phyloP scores from a whole-genome alignment of 1,284 basidiomycete species.

The Papiliotrema laurentii region DNA sequence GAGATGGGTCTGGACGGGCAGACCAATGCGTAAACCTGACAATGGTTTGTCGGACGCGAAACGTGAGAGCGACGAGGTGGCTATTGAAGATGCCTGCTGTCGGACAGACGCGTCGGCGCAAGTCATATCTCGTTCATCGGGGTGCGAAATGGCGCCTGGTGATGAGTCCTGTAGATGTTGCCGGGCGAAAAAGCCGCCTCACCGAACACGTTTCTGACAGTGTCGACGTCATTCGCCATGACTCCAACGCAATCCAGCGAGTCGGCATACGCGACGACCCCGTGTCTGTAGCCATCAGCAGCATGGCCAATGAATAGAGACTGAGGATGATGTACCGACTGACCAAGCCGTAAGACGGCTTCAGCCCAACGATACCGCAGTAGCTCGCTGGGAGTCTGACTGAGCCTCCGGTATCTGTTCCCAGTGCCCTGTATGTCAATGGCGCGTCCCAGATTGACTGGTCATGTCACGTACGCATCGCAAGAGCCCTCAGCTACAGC shows the following conservation, averaged over 20 bases:
- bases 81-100: constrained; percentile 16
- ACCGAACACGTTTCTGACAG: constrained; percentile 62
- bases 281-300: constrained; percentile 58
- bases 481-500: constrained; percentile 61
- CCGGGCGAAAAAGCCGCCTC: constrained; percentile 27
- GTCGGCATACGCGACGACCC: constrained; percentile 88
- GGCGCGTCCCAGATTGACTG: neutral
- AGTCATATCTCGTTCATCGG: constrained; percentile 77
- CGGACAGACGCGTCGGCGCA: constrained; percentile 54
- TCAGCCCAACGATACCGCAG: constrained; percentile 85
- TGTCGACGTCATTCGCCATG: constrained; percentile 57
- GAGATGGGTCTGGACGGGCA: constrained; percentile 31
- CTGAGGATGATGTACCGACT: constrained; percentile 64
- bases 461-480: constrained; percentile 59
- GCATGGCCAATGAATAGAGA: neutral
- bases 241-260: constrained; percentile 92
- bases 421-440: constrained; percentile 63
- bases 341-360: constrained; percentile 90
- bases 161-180: neutral
- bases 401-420: constrained; percentile 94
- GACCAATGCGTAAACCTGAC: constrained; percentile 29
- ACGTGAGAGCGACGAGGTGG: constrained; percentile 1
- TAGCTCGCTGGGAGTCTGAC: constrained; percentile 88
- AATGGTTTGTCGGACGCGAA: constrained; percentile 5
- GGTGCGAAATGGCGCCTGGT: constrained; percentile 60